Conservation (phyloP, 129 eudicot species). For the Pulicaria dysenterica region DNA sequence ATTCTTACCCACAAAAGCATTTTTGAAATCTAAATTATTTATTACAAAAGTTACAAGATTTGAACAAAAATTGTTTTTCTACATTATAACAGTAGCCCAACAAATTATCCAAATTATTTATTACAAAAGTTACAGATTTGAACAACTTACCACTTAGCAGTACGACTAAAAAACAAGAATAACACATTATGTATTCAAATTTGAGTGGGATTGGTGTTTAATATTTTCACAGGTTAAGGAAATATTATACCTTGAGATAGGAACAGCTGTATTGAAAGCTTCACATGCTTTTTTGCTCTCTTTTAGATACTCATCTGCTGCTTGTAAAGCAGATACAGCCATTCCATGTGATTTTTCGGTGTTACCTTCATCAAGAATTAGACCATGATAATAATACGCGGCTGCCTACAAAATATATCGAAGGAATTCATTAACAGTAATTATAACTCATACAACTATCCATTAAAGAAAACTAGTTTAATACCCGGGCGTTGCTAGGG, state of each 20-base stretch:
- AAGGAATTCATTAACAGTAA: background rate
- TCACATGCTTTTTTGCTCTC: constrained; percentile 88
- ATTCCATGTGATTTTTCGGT: constrained; percentile 96
- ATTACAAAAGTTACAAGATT: background rate
- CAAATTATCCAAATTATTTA: too few species aligned
- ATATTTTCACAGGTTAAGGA: background rate
- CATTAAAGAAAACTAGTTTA: background rate
- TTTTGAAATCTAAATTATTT: background rate
- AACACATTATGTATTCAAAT: background rate
- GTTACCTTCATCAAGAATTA: constrained; percentile 95
- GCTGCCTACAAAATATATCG: constrained; percentile 61
- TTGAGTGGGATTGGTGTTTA: background rate
- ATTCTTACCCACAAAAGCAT: background rate
- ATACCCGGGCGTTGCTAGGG: too few species aligned
- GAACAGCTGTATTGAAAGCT: constrained; percentile 77
- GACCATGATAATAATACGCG: constrained; percentile 94
- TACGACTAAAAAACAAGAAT: too few species aligned
- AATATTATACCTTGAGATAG: constrained; percentile 68
- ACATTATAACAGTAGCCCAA: too few species aligned
- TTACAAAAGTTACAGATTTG: too few species aligned
- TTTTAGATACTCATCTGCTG: constrained; percentile 95
- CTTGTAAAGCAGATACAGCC: constrained; percentile 97
- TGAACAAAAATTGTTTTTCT: background rate
- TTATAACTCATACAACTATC: constrained; percentile 7
- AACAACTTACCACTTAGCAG: too few species aligned